Base-by-base conservation (phyloP, 495 filamentous ascomycete species). In the Wilcoxina mikolae region DNA sequence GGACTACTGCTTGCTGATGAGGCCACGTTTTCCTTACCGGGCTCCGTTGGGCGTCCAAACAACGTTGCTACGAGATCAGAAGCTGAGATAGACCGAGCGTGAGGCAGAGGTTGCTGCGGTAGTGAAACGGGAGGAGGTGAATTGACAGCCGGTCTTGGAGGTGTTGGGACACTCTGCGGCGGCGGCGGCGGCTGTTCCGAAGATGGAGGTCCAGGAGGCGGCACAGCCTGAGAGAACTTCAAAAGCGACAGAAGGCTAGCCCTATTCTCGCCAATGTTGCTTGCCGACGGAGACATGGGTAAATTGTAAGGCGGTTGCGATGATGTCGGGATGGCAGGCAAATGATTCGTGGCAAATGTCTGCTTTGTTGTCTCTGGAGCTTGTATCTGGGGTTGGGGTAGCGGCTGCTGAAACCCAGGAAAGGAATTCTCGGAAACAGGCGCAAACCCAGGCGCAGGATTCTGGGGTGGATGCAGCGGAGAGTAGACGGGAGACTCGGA, bases 221-320 rank as follows among this genome's bases (percentile, higher is more conserved):
- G 60, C 25, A 29, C 42, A 20, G 78, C 72, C 48, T 84, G 76
- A 60, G 78, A 86, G 70, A 88, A 95, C 70, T 87, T 87, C 47
- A 98, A 76, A 38, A 98, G 76, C 62, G 83, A 91, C 64, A 98
- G 74, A 58, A 98, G 70, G 63, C 82, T 86, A 50, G 74, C 81
- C 71, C 72, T 78, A 65, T 27, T 85, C 74, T 50, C 76, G 69
- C 51, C 78, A 73, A 60, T 70, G 61, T 55, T 71, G 51, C 63
- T 65, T 48, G 56, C 57, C 53, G 52, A 51, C 44, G 55, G 68
- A 44, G 52, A 64, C 62, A 65, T 65, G 17, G 61, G 60, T 22
- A 43, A 7, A 26, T 45, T 43, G 39, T 54, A 54, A 2, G 62
- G 61, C 23, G 51, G 61, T 48, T 61, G 60, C 31, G 61, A 56